phyloP scores from a whole-genome alignment of 2,329 filamentous ascomycete genomes.

The Ceratocystis diversiconidia region DNA sequence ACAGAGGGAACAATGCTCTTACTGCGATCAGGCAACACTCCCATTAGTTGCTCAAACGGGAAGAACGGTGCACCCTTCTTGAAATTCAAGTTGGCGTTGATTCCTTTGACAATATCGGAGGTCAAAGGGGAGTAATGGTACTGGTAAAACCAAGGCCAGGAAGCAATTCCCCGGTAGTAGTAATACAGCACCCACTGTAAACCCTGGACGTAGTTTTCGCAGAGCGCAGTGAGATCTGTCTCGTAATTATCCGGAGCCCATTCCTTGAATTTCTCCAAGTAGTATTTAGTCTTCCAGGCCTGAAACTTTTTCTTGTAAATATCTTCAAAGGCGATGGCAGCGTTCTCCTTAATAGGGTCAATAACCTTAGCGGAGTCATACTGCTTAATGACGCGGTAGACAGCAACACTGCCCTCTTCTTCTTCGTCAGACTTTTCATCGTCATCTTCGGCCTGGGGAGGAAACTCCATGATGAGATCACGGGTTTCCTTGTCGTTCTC shows the following conservation, averaged over 20 bases:
- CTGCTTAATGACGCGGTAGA: constrained; percentile 70
- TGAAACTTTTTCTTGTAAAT: constrained; percentile 84
- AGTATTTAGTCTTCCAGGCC: constrained; percentile 91
- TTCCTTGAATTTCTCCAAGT: constrained; percentile 70
- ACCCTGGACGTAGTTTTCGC: constrained; percentile 94
- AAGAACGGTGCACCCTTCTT: constrained; percentile 87
- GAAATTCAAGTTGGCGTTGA: constrained; percentile 81
- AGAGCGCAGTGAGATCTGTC: constrained; percentile 61
- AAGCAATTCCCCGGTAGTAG: constrained; percentile 93
- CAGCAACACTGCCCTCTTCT: constrained; percentile 74
- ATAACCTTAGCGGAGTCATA: constrained; percentile 84
- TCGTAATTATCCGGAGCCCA: constrained; percentile 70
- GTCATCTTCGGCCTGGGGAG: constrained; percentile 35
- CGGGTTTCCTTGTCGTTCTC: constrained; percentile 42
- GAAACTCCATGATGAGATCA: constrained; percentile 38
- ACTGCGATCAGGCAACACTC: constrained; percentile 89
- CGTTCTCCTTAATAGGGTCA: constrained; percentile 65
- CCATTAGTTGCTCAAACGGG: constrained; percentile 95
- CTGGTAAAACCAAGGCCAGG: constrained; percentile 95
- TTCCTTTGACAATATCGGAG: constrained; percentile 78
- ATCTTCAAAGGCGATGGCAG: constrained; percentile 61
- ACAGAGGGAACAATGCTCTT: constrained; percentile 84
- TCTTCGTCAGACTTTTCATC: constrained; percentile 50
- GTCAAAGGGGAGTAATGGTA: constrained; percentile 98
- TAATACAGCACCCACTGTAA: constrained; percentile 97